Evolutionary conservation across 768 basidiomycete species (phyloP).

Genomic region (Podaxis sp.): DNA sequence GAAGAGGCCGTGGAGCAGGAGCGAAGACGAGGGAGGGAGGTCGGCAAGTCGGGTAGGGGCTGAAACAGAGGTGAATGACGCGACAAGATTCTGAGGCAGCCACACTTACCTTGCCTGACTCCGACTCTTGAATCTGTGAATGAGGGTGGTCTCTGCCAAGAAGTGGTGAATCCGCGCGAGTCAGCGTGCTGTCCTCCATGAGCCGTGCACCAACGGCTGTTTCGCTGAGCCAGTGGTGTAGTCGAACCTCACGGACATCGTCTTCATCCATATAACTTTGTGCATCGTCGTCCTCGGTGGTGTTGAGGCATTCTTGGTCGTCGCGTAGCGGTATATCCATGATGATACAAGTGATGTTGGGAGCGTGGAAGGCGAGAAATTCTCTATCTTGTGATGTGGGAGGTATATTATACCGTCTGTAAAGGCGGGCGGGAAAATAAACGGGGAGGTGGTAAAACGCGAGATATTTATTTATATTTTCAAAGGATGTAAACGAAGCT

Average conservation of each 20-base stretch:
- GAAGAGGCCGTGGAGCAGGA: background rate
- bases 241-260: background rate
- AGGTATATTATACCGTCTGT: slow-evolving; percentile 4
- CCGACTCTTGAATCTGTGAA: background rate
- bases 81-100: background rate
- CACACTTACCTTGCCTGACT: slow-evolving; percentile 1
- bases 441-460: background rate
- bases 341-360: background rate
- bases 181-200: slow-evolving; percentile 1
- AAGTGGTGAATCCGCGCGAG: slow-evolving; percentile 10
- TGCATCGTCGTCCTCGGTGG: background rate
- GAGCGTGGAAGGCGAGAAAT: background rate
- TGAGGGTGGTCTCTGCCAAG: slow-evolving; percentile 6
- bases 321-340: background rate
- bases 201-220: background rate
- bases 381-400: background rate
- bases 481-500: background rate
- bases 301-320: background rate
- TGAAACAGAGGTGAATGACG: background rate
- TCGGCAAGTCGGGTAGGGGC: slow-evolving; percentile 4
- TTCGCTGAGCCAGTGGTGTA: slow-evolving; percentile 10
- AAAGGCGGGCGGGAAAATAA: slow-evolving; percentile 10
- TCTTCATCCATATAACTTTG: slow-evolving; percentile 8
- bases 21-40: background rate
- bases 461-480: slow-evolving; percentile 13